These are phyloP conservation scores for Meyerozyma carpophila DNA, from an alignment of 1,139 yeast genomes.

Conservation along the genomic window DNA sequence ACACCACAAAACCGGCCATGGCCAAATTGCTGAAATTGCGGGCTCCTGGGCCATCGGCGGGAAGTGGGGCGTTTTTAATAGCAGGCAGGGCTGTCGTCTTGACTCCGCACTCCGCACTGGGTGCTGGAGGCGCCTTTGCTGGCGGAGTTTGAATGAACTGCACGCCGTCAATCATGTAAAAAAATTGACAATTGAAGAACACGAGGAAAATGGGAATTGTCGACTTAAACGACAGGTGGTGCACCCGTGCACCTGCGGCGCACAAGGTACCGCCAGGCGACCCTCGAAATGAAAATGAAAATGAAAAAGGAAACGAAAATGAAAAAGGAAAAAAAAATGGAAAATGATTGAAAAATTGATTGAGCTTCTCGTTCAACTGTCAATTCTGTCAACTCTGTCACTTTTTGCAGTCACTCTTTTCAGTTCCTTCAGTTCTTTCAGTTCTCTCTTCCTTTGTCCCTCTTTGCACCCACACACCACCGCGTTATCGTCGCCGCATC, in stretches of 20 bases:
- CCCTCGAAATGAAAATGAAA: not conserved
- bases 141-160: constrained; percentile 59
- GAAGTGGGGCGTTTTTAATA: constrained; percentile 79
- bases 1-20: constrained; percentile 47
- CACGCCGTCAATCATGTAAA: constrained; percentile 32
- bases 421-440: not conserved
- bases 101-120: constrained; percentile 50
- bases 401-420: not conserved
- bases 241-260: not conserved
- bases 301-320: too few relatives aligned
- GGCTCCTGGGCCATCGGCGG: constrained; percentile 91
- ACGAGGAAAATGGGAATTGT: not conserved
- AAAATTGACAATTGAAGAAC: not conserved
- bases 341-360: too few relatives aligned
- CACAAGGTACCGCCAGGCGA: not conserved
- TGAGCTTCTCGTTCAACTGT: too few relatives aligned
- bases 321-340: too few relatives aligned
- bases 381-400: too few relatives aligned
- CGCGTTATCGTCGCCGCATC: not conserved
- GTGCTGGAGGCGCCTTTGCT: constrained; percentile 47
- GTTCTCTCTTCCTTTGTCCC: too few relatives aligned
- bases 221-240: not conserved
- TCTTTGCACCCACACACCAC: not conserved
- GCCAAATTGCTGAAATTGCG: constrained; percentile 65
- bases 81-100: constrained; percentile 64